Conservation (phyloP, 352 stramenopile species). For the Globisporangium heterothallicum region DNA sequence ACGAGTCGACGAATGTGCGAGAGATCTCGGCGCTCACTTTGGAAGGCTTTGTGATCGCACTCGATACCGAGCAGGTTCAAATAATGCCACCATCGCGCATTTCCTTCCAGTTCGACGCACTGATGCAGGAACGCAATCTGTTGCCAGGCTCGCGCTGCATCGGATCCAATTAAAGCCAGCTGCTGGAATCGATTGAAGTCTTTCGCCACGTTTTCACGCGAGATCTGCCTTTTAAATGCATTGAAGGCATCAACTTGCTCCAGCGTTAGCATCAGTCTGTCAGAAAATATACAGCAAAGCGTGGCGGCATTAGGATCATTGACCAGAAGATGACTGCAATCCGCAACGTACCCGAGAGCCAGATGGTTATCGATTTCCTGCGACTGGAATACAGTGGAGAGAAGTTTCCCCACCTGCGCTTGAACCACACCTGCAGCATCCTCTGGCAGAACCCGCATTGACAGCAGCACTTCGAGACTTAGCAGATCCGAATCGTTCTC, state of each 20-base stretch:
- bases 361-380: conserved; percentile 67
- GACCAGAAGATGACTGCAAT: background rate
- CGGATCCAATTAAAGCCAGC: conserved; percentile 60
- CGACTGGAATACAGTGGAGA: conserved; percentile 69
- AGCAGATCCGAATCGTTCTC: conserved; percentile 59
- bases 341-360: conserved; percentile 38
- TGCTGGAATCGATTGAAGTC: conserved; percentile 79
- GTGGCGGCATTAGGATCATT: background rate
- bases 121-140: conserved; percentile 79
- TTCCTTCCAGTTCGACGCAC: conserved; percentile 74
- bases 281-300: background rate
- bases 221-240: conserved; percentile 68
- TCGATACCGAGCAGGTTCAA: conserved; percentile 70
- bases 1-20: conserved; percentile 64
- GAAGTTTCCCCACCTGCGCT: conserved; percentile 42
- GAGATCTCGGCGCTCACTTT: conserved; percentile 61
- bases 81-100: conserved; percentile 82
- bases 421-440: conserved; percentile 42
- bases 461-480: conserved; percentile 59
- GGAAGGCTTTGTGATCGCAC: conserved; percentile 74
- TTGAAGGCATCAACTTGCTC: conserved; percentile 71
- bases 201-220: conserved; percentile 75
- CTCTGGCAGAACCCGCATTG: conserved; percentile 52
- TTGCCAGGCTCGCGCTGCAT: conserved; percentile 72
- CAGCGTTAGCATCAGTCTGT: conserved; percentile 68